Base-by-base conservation (phyloP, 2,329 filamentous ascomycete genomes). In the Paracorniculantispora psalliotae region DNA sequence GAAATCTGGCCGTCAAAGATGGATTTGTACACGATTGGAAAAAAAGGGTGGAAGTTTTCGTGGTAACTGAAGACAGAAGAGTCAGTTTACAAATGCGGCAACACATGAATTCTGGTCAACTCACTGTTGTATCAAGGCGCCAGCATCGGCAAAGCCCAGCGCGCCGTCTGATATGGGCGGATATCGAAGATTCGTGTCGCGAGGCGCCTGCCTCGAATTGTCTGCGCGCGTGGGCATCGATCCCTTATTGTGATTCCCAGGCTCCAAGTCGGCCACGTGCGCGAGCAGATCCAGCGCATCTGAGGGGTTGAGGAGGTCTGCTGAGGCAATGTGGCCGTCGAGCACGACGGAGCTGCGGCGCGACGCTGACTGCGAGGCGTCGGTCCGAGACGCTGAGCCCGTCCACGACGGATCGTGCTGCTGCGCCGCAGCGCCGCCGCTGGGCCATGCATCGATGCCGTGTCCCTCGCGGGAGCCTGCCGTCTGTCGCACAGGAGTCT, bases 21-120 rank as follows among this genome's bases (percentile, higher is more conserved):
- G 62, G 81, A 79, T 39, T 78, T 76, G 10, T 86, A 84, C 0
- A 87, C 86, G 26, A 91, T 74, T 0, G 88, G 87, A 59, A 89
- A 88, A 72, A 86, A 90, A 0, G 85, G 84, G 65, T 90, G 87
- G 63, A 87, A 90, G 61, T 84, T 79, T 59, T 85, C 76, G 58
- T 82, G 83, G 64, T 87, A 89, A 28, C 85, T 83, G 41, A 17
- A 8, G 5, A 12, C 17, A 4, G 7, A 2, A 12, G 8, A 48
- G 53, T 47, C 2, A 48, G 23, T 48, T 37, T 7, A 9, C 3
- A 19, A 41, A 48, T n/a, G n/a, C n/a, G 43, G 7, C n/a, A n/a
- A 59, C 10, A 5, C 39, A 30, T 23, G 7, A 2, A 43, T 2
- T 23, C 19, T 19, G 17, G 13, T 25, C 4, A 19, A 28, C 67